Percentiles rank a stretch among this genome's conserved stretches.
Evolutionary conservation across 495 filamentous ascomycete genomes (phyloP).

Genomic region (Trichoderma parareesei): DNA sequence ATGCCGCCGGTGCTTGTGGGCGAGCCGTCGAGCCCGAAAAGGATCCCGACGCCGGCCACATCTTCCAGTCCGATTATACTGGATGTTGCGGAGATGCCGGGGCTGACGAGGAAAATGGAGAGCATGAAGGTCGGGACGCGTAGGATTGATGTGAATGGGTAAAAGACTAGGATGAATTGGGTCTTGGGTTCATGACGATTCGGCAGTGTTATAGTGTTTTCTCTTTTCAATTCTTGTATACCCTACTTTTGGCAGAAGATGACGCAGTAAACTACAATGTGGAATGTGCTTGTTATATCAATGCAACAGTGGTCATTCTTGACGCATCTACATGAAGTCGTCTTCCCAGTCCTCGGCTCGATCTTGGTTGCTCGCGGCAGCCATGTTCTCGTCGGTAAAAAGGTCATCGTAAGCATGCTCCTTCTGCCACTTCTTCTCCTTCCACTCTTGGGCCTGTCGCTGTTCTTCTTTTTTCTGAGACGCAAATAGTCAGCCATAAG

Average conservation of each 20-base stretch:
- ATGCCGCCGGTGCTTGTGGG: not conserved
- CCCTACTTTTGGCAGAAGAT: not conserved
- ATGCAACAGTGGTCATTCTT: too few relatives aligned
- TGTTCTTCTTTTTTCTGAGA: conserved; percentile 71
- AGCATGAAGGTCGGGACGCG: not conserved
- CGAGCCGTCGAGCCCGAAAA: not conserved
- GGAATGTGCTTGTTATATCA: not conserved
- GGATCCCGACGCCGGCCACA: not conserved
- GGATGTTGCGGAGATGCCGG: not conserved
- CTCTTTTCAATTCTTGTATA: not conserved
- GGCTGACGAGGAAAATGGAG: not conserved
- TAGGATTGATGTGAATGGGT: not conserved
- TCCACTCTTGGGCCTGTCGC: conserved; percentile 64
- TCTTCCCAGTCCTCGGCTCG: conserved; percentile 54
- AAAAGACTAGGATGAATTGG: not conserved
- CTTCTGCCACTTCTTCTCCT: conserved; percentile 85
- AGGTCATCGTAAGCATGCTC: conserved; percentile 92
- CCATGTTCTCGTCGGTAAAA: conserved; percentile 59
- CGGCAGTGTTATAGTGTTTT: not conserved
- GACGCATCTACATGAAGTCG: conserved; percentile 58
- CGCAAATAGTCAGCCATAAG: not conserved
- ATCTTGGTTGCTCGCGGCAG: conserved; percentile 58
- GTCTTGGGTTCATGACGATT: not conserved
- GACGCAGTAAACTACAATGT: not conserved
- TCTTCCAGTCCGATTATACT: not conserved